phyloP scores from a whole-genome alignment of 2,329 filamentous ascomycete species.

The Mycosphaerella sp. region DNA sequence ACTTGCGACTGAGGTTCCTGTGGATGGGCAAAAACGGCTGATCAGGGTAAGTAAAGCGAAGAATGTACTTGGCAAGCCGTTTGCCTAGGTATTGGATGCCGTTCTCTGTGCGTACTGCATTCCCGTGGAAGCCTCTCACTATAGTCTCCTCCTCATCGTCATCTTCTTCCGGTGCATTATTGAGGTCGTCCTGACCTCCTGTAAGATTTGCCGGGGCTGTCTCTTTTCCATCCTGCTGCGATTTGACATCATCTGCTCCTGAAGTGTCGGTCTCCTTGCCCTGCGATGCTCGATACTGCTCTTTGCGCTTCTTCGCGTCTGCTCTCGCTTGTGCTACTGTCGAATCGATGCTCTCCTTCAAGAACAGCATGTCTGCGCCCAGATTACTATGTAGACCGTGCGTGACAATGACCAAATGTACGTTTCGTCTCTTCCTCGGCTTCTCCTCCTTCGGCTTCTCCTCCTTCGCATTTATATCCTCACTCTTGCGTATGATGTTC shows the following conservation, averaged over 20 bases:
- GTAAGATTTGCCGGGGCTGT: slow-evolving; percentile 43
- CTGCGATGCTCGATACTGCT: slow-evolving; percentile 19
- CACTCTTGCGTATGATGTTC: slow-evolving; percentile 11
- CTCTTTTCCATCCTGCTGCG: slow-evolving; percentile 13
- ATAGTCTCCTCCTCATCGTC: slow-evolving; percentile 72
- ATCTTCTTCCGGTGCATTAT: slow-evolving; percentile 41
- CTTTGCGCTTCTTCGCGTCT: slow-evolving; percentile 58
- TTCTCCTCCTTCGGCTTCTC: slow-evolving; percentile 23
- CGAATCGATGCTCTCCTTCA: slow-evolving; percentile 95
- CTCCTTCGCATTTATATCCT: slow-evolving; percentile 15
- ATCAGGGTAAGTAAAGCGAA: slow-evolving; percentile 87
- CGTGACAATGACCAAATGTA: slow-evolving; percentile 87
- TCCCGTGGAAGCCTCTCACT: slow-evolving; percentile 82
- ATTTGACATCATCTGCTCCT: slow-evolving; percentile 11
- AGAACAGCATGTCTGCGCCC: slow-evolving; percentile 89
- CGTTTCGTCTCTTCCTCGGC: slow-evolving; percentile 60
- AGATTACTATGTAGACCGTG: slow-evolving; percentile 95
- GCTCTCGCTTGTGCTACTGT: slow-evolving; percentile 67
- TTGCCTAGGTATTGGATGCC: slow-evolving; percentile 98
- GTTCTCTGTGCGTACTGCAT: slow-evolving; percentile 83
- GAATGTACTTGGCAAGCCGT: slow-evolving; percentile 81
- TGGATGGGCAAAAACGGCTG: slow-evolving; percentile 75
- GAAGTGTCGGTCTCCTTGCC: slow-evolving; percentile 11
- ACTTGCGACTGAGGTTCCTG: slow-evolving; percentile 45
- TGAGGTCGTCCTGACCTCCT: slow-evolving; percentile 46